Evolutionary conservation across 805 yeast genomes (phyloP).

Genomic region (Kodamaea restingae): DNA sequence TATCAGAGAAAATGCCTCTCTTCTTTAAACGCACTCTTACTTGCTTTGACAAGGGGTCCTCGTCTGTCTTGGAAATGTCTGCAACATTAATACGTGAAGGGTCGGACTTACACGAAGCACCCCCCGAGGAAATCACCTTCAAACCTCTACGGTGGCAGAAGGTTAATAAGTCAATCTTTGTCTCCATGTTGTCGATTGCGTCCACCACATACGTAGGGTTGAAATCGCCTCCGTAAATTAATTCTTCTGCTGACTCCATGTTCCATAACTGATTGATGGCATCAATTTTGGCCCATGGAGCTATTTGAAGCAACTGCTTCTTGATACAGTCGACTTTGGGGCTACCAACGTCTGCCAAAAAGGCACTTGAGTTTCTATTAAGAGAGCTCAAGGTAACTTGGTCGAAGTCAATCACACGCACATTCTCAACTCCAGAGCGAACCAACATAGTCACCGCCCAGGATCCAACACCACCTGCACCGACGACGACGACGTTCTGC

Average conservation of each 20-base stretch:
- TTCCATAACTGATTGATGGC: constrained; percentile 77
- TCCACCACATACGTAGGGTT: constrained; percentile 81
- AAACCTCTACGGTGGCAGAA: constrained; percentile 60
- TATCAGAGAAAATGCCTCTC: constrained; percentile 69
- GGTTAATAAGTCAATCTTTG: constrained; percentile 86
- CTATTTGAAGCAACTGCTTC: constrained; percentile 62
- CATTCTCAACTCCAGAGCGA: constrained; percentile 79
- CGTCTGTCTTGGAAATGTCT: constrained; percentile 86
- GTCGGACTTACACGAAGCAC: constrained; percentile 96
- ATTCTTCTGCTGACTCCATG: constrained; percentile 56
- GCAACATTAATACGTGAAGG: constrained; percentile 87
- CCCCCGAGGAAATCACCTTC: constrained; percentile 86
- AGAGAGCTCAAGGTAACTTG: constrained; percentile 90
- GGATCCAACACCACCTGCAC: constrained; percentile 98
- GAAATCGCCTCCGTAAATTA: constrained; percentile 46
- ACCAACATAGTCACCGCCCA: constrained; percentile 91
- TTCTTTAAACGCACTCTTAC: constrained; percentile 81
- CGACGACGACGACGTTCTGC: constrained; percentile 73
- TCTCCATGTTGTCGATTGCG: constrained; percentile 94
- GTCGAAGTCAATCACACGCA: constrained; percentile 88
- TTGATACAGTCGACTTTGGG: constrained; percentile 82
- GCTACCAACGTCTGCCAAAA: constrained; percentile 85
- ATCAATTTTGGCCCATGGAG: constrained; percentile 93
- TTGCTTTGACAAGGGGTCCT: constrained; percentile 86
- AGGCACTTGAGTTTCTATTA: constrained; percentile 93